A percentile compares a stretch with the other conserved stretches of the same genome.
These are phyloP conservation scores for Akanthomyces dipterigenus DNA, from an alignment of 2,329 filamentous ascomycete species.

Conservation along the genomic window DNA sequence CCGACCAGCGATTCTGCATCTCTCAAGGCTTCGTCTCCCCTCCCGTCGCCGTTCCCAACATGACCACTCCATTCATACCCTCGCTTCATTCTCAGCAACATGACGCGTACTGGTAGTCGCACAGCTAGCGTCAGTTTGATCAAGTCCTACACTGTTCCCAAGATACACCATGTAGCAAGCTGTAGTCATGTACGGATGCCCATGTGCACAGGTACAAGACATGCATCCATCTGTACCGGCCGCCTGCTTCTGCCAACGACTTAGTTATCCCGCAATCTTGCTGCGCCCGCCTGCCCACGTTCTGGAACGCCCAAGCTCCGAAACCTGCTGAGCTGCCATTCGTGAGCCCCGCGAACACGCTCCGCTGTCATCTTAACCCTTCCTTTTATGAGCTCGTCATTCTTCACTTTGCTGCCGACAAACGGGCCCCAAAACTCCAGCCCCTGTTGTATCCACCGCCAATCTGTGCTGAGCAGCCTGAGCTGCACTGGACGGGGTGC, in stretches of 20 bases:
- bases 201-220: neutral
- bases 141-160: neutral
- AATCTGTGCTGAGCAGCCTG: neutral
- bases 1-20: too few species aligned
- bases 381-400: neutral
- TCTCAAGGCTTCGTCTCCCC: too few species aligned
- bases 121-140: neutral
- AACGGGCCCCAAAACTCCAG: neutral
- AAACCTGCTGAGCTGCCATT: neutral
- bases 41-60: too few species aligned
- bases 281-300: neutral
- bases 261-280: neutral
- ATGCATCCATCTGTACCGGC: neutral
- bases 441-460: neutral
- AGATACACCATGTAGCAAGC: neutral
- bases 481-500: neutral
- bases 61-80: neutral
- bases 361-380: conserved; percentile 1
- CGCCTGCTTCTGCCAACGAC: neutral
- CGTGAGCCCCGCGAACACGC: neutral
- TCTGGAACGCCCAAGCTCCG: neutral
- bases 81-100: too few species aligned
- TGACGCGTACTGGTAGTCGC: neutral
- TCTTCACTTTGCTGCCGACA: neutral
- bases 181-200: neutral